Percentiles rank a stretch among this genome's conserved stretches.
phyloP scores from a whole-genome alignment of 1,284 basidiomycete species.

The Ceratobasidium theobromae region DNA sequence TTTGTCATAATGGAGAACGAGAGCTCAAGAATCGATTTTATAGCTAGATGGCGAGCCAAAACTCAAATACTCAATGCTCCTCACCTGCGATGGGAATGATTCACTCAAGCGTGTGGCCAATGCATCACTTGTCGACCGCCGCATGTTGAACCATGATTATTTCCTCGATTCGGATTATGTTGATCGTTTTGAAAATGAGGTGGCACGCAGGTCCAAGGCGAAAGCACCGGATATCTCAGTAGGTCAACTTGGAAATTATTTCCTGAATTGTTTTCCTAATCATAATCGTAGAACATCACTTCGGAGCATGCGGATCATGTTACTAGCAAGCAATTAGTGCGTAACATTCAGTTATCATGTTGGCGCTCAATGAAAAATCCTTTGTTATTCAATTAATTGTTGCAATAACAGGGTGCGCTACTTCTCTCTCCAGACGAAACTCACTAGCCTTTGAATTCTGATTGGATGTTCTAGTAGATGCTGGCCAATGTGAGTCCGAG shows the following conservation, averaged over 20 bases:
- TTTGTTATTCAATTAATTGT: too few relatives aligned
- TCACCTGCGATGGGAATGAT: slow-evolving; percentile 37
- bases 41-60: slow-evolving; percentile 33
- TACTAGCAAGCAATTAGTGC: too few relatives aligned
- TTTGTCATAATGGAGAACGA: background rate
- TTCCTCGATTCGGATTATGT: slow-evolving; percentile 33
- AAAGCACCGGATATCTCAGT: background rate
- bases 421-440: background rate
- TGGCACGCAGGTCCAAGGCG: background rate
- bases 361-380: too few relatives aligned
- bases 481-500: background rate
- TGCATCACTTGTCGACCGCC: slow-evolving; percentile 28
- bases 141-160: slow-evolving; percentile 32
- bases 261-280: background rate
- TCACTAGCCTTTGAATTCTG: background rate
- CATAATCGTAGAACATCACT: background rate
- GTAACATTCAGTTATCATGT: too few relatives aligned
- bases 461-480: background rate
- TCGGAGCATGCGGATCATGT: too few relatives aligned
- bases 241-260: background rate
- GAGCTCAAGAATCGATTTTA: background rate
- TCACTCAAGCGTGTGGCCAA: slow-evolving; percentile 8
- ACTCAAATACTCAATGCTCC: slow-evolving; percentile 20
- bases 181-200: slow-evolving; percentile 36
- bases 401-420: too few relatives aligned